Evolutionary conservation across 2,329 filamentous ascomycete species (phyloP).

Genomic region (Venturia oleaginea): DNA sequence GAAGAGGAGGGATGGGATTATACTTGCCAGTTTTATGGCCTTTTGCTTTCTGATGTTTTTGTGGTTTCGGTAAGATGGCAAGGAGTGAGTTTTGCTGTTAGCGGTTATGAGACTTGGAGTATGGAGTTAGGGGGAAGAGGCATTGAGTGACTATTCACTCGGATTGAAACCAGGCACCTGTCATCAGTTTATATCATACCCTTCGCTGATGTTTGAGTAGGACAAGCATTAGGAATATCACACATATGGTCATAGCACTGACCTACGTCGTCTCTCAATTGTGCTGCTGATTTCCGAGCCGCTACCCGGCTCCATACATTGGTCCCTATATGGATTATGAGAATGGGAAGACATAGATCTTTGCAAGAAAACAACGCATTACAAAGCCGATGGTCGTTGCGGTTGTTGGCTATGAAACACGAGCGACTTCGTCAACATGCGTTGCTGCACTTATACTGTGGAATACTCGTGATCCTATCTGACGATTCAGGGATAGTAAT

Average conservation of each 20-base stretch:
- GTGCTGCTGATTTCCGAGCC: too few species aligned
- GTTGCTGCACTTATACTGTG: too few species aligned
- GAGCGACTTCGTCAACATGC: too few species aligned
- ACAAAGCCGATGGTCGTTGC: too few species aligned
- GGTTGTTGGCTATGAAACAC: too few species aligned
- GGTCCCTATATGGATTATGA: too few species aligned
- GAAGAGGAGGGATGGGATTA: slow-evolving; percentile 89
- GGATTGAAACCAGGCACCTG: neutral
- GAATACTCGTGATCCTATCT: too few species aligned
- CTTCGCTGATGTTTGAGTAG: neutral
- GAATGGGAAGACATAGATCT: too few species aligned
- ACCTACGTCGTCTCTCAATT: too few species aligned
- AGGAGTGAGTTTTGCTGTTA: neutral
- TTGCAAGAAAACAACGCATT: too few species aligned
- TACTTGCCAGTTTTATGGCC: slow-evolving; percentile 83
- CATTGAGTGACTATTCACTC: neutral
- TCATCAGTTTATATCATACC: neutral
- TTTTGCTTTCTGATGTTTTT: slow-evolving; percentile 83
- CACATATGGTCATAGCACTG: neutral
- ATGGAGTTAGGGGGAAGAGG: neutral
- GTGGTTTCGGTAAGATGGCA: slow-evolving; percentile 46
- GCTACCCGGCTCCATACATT: too few species aligned
- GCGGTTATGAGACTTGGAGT: neutral
- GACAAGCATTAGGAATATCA: neutral
- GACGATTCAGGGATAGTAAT: too few species aligned